Base-by-base conservation (phyloP, 345 rosid genomes). In the Populus pruinosa region DNA sequence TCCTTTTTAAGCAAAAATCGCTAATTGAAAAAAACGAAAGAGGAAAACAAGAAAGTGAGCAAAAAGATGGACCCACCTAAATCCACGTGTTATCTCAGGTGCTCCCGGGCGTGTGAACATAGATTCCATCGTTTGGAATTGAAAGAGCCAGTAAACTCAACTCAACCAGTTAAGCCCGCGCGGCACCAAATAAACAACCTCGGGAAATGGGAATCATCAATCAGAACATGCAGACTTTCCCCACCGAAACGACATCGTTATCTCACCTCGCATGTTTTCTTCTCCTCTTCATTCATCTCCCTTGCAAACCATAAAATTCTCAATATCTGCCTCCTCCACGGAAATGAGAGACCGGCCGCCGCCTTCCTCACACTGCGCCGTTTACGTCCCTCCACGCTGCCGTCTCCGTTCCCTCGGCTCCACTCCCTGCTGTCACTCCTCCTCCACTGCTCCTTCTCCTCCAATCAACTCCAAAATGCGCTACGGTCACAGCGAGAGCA, bases 381-480 rank as follows among this genome's bases (percentile, higher is more conserved):
- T 89, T 76, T 94, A 91, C 85, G 85, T 87, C 70, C 96, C 97
- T 56, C 97, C 97, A 1, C 91, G 90, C 87, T 93, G 87, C 74
- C 95, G 97, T 56, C 88, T 83, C 67, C 89, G 88, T 77, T 85
- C 92, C 78, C 79, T 75, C 74, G 64, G 84, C 47, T 44, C 87
- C 25, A 41, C 85, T 62, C 77, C 86, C n/a, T 78, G 59, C 79
- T 70, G 36, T 39, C 71, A 67, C 53, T 76, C 88, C 23, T 8
- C 83, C 17, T 73, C 86, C 64, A 70, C 77, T 8, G 25, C 74
- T 20, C 44, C 73, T 53, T 21, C 79, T 66, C 47, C 47, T 41
- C 47, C 55, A 67, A 74, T 82, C 23, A 79, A 78, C 47, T 79
- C 77, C 74, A 81, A 77, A 36, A 78, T 68, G 69, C 49, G 62